Percentiles rank a stretch among this genome's conserved stretches.
Conservation (phyloP, 1,284 basidiomycete species). For the Pseudozyma thailandica region DNA sequence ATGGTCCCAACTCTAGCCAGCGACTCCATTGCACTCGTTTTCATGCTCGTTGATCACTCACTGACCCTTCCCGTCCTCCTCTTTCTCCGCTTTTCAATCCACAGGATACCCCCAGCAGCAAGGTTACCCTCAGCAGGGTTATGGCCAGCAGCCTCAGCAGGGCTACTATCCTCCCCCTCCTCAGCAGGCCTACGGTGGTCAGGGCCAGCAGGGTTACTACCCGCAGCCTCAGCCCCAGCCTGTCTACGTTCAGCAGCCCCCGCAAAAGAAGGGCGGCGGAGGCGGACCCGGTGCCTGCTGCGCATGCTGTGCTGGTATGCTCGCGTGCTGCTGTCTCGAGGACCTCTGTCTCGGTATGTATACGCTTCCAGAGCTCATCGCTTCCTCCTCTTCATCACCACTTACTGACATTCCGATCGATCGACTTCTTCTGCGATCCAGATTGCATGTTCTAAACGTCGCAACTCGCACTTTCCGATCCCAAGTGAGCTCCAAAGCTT, state of each 20-base stretch:
- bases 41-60: background rate
- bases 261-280: conserved; percentile 34
- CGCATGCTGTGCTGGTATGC: conserved; percentile 57
- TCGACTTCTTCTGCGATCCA: conserved; percentile 2
- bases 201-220: conserved; percentile 53
- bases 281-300: conserved; percentile 36
- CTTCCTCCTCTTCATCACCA: background rate
- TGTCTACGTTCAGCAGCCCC: conserved; percentile 55
- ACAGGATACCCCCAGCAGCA: conserved; percentile 51
- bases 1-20: no score
- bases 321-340: conserved; percentile 55
- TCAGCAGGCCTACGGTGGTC: conserved; percentile 56
- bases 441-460: conserved; percentile 47
- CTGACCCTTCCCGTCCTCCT: background rate
- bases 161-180: conserved; percentile 55
- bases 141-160: conserved; percentile 43
- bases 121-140: conserved; percentile 31
- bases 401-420: background rate
- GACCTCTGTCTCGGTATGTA: conserved; percentile 53
- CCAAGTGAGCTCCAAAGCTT: no score
- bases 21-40: no score
- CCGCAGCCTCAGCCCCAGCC: conserved; percentile 55
- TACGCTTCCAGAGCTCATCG: background rate
- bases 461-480: background rate
- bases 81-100: background rate